Evolutionary conservation across 176 grass and related monocot genomes (phyloP).

Genomic region (Pontederia crassipes): DNA sequence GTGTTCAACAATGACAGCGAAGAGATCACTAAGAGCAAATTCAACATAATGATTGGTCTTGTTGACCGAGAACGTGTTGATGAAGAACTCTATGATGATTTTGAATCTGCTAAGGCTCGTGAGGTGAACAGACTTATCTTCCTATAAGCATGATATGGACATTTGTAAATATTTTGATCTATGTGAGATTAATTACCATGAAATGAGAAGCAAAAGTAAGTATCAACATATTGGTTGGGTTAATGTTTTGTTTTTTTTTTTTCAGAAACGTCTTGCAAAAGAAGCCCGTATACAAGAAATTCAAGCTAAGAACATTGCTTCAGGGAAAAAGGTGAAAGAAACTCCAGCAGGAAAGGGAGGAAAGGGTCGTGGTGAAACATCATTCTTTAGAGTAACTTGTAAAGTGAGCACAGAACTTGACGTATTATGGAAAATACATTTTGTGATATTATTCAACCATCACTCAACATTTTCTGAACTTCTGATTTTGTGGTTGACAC

Average conservation of each 20-base stretch:
- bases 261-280: constrained; percentile 82
- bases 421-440: constrained; percentile 9
- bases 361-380: constrained; percentile 76
- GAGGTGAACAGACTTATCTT: constrained; percentile 37
- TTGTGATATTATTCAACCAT: constrained; percentile 4
- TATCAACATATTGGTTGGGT: background rate
- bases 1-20: constrained; percentile 41
- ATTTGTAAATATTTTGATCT: too few species aligned
- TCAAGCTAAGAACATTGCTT: constrained; percentile 69
- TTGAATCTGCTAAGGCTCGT: constrained; percentile 87
- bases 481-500: constrained; percentile 8
- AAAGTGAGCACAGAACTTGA: constrained; percentile 42
- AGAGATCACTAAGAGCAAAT: constrained; percentile 87
- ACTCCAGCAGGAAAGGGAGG: constrained; percentile 33
- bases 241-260: constrained; percentile 1
- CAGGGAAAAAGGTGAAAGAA: constrained; percentile 86
- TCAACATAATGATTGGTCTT: constrained; percentile 97
- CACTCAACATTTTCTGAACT: background rate
- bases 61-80: constrained; percentile 76
- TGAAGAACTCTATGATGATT: constrained; percentile 89
- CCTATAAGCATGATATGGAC: background rate
- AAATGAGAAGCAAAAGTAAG: background rate
- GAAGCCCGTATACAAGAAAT: constrained; percentile 85
- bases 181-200: too few species aligned
- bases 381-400: constrained; percentile 88